Evolutionary conservation across 1,284 basidiomycete species (phyloP), one percentile per base, ranked within the genome.

Genomic region (Mycosarcoma mackinlayi): DNA sequence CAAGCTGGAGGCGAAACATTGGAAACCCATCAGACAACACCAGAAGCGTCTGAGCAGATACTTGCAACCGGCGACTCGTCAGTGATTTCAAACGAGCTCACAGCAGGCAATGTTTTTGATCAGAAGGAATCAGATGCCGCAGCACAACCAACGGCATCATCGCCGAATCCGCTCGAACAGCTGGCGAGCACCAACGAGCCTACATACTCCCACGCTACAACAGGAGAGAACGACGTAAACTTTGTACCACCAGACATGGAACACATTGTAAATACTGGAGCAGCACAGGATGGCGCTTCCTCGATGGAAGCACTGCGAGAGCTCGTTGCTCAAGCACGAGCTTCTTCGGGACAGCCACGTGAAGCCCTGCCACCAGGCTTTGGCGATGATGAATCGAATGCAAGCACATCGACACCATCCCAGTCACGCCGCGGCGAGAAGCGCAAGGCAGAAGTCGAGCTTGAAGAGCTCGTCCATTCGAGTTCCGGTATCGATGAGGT

Each of bases 261-360:
- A 25, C 56, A 72, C 38, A 72, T 72, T 11, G 59, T 72, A 19
- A 51, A 38, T 40, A 60, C 69, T 7, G 69, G 69, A 37, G 69
- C 60, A 1, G 38, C 64, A 18, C 59, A 72, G 39, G 52, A 63
- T 23, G 45, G 51, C 11, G 42, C 63, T 8, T 47, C 53, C 3
- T 67, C 69, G 9, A 67, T 64, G 60, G 42, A 67, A 9, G 57
- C 59, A 24, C 42, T 72, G 1, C 63, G 69, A n/a, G 69, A 72
- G 8, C 64, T 67, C 1, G 69, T 72, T 0, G 60, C 59, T 3
- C 57, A 72, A 40, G 69, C 69, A 3, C 31, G 69, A 38, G 64
- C 61, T 18, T 52, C 59, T 5, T 37, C 69, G 2, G 69, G 69
- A 7, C 64, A 60, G n/a, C 48, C 48, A 7, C 44, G 69, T 4